Conservation (phyloP, 2,329 filamentous ascomycete genomes). For the Ophiostoma pallidulum region DNA sequence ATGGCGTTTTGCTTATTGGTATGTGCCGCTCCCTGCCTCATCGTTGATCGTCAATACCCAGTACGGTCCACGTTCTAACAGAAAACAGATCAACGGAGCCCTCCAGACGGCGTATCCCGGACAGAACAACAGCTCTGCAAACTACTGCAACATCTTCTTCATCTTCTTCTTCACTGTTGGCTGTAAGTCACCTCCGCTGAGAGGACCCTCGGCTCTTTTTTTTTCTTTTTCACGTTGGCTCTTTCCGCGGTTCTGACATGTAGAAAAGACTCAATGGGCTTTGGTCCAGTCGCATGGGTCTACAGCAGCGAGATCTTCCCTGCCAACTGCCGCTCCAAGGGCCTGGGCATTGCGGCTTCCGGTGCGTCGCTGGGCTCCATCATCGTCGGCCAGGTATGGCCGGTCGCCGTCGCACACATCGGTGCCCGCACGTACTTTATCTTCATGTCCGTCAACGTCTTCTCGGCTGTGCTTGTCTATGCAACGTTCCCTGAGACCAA, state of each 20-base stretch:
- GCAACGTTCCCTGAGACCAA: conserved; percentile 18
- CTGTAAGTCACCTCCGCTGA: conserved; percentile 12
- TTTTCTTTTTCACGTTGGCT: background rate
- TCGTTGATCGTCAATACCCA: no score
- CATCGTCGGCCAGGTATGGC: conserved; percentile 18
- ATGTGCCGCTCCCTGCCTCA: no score
- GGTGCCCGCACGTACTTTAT: conserved; percentile 18
- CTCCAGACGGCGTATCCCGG: conserved; percentile 15
- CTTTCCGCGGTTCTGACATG: background rate
- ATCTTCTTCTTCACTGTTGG: conserved; percentile 19
- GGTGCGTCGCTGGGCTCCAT: conserved; percentile 17
- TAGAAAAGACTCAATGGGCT: conserved; percentile 16
- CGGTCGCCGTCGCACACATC: conserved; percentile 17
- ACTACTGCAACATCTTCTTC: conserved; percentile 18
- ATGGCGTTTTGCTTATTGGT: conserved; percentile 25
- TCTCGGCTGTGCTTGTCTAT: conserved; percentile 17
- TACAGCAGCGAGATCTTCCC: conserved; percentile 19
- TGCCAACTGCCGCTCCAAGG: conserved; percentile 16
- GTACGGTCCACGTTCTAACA: no score
- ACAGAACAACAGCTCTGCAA: conserved; percentile 15
- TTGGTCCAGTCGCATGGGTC: conserved; percentile 18
- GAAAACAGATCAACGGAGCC: conserved; percentile 22
- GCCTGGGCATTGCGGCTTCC: conserved; percentile 16
- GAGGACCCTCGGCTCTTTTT: no score
- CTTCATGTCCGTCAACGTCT: conserved; percentile 19